Base-by-base conservation (phyloP, 495 filamentous ascomycete genomes). In the Penicillium diatomitis region DNA sequence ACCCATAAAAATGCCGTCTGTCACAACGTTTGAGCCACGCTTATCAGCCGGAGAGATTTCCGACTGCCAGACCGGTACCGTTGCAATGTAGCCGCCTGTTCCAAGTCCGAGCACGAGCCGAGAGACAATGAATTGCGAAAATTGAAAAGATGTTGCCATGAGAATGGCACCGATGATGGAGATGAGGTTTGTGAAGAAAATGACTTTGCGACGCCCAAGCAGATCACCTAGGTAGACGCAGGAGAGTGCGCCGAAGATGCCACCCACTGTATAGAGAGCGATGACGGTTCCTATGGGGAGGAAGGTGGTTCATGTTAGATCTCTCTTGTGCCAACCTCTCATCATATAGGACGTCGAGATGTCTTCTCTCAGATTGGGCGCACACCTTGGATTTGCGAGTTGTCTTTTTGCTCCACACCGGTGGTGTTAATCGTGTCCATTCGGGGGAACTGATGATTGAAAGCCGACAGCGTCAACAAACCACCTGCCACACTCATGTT, bases 101-200 rank as follows among this genome's bases (percentile, higher is more conserved):
- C 69, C 71, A 0, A 71, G 35, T 6, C 71, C 71, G 3, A 58
- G 47, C 29, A 71, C 43, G 10, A 72, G 36, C 0, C 71, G 55
- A n/a, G 70, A 70, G 31, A 69, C 60, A 51, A 75, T 68, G 31
- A 75, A 64, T 48, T 75, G 70, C 4, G 60, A 50, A 2, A 72
- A 55, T 1, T 61, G 60, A 51, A 70, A 77, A 0, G 74, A 61
- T 7, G 68, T 59, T 10, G 71, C 67, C 53, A 79, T 75, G 2
- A 79, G 61, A 41, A 77, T 64, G 4, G 74, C 70, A 3, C 74
- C 77, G 28, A 79, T 51, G 27, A 56, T 65, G 68, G 77, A 75
- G 29, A 80, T 69, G 0, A 61, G 55, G 7, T 70, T 69, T 4
- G 70, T 72, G 31, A 73, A 41, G 8, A 77, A 48, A 34, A 79